A percentile compares a stretch with the other conserved stretches of the same genome.
Conservation (phyloP, 768 basidiomycete species). For the Agrocybe pediades region DNA sequence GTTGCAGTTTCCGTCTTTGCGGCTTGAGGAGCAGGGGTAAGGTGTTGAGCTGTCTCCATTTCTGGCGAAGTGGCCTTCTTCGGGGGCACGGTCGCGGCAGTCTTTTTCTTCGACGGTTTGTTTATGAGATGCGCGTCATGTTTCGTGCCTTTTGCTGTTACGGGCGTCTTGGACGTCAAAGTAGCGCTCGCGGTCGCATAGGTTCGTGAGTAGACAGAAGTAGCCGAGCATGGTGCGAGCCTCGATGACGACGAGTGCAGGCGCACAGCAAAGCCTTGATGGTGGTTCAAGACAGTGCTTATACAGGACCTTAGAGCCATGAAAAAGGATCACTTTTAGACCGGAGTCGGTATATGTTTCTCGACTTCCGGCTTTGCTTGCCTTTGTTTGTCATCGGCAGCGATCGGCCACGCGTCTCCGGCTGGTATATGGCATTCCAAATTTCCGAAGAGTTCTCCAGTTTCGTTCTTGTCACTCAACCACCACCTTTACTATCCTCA, state of each 20-base stretch:
- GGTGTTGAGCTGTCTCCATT: conserved; percentile 10
- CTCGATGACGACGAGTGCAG: conserved; percentile 10
- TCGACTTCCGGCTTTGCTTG: conserved; percentile 14
- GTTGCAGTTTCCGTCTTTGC: conserved; percentile 11
- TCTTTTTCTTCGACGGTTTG: conserved; percentile 5
- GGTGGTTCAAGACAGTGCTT: conserved; percentile 12
- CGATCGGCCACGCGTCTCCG: conserved; percentile 30
- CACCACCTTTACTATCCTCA: conserved; percentile 25
- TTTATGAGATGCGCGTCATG: conserved; percentile 11
- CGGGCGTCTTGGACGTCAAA: conserved; percentile 12
- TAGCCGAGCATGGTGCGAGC: conserved; percentile 4
- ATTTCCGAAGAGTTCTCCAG: conserved; percentile 18
- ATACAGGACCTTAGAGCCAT: conserved; percentile 21
- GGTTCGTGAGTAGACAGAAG: conserved; percentile 5
- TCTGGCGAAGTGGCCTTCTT: conserved; percentile 16
- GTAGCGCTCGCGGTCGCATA: conserved; percentile 19
- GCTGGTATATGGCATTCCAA: conserved; percentile 22
- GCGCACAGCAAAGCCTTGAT: conserved; percentile 8
- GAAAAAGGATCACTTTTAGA: neutral
- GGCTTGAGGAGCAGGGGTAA: conserved; percentile 5
- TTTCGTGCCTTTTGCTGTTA: conserved; percentile 14
- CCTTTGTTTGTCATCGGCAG: conserved; percentile 26
- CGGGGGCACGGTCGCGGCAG: neutral
- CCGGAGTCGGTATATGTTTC: conserved; percentile 4
- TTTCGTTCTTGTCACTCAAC: conserved; percentile 24